Evolutionary conservation across 192 early-diverging fungal genomes (phyloP).

Genomic region (Dissophora ornata): DNA sequence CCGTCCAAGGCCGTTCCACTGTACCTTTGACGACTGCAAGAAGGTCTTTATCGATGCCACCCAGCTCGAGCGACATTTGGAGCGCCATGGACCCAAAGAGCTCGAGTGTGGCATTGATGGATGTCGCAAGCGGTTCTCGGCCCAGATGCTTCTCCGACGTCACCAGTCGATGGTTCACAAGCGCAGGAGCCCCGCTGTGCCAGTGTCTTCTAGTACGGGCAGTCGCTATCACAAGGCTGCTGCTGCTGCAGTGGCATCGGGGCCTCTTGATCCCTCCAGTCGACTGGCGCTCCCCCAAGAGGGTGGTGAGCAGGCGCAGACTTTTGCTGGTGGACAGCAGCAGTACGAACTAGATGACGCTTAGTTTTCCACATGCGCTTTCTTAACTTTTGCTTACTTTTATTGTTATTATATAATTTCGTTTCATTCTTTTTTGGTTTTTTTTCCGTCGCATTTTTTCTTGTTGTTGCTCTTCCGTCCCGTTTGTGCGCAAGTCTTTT

Average conservation of each 20-base stretch:
- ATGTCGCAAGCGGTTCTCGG: constrained; percentile 51
- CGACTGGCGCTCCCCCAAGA: neutral
- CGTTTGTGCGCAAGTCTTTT: constrained; percentile 1
- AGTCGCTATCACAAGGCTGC: constrained; percentile 8
- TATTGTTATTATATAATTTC: neutral
- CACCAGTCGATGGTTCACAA: constrained; percentile 55
- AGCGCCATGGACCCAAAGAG: constrained; percentile 51
- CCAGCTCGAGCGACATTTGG: constrained; percentile 47
- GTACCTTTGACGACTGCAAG: constrained; percentile 50
- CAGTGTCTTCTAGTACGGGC: constrained; percentile 14
- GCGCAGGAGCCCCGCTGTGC: constrained; percentile 29
- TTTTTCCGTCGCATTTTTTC: neutral
- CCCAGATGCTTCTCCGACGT: constrained; percentile 48
- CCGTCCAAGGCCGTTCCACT: constrained; percentile 42
- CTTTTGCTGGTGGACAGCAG: no score
- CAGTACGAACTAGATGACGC: no score
- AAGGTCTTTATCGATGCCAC: constrained; percentile 51
- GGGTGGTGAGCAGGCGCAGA: no score
- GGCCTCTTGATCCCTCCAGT: neutral
- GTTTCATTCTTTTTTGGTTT: constrained; percentile 2
- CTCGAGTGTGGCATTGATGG: constrained; percentile 55
- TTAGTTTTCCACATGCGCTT: no score
- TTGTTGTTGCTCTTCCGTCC: neutral
- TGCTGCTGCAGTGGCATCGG: neutral
- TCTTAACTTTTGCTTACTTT: no score